Evolutionary conservation across 2,329 filamentous ascomycete species (phyloP).

Genomic region (Teratosphaeria destructans): DNA sequence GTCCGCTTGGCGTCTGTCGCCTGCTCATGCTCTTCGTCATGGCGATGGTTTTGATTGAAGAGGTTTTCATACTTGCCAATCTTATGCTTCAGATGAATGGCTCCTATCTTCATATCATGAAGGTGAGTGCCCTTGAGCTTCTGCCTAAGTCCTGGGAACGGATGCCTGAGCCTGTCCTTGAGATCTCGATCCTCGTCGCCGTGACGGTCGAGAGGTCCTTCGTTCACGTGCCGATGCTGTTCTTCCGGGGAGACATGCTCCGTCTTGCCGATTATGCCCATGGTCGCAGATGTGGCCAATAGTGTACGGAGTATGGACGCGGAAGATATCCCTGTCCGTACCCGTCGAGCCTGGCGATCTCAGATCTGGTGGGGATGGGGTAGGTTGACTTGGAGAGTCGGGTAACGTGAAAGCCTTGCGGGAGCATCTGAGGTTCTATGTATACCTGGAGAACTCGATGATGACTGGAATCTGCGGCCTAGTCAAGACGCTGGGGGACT

Average conservation of each 20-base stretch:
- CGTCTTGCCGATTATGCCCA: not conserved
- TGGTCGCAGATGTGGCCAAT: not conserved
- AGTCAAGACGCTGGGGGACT: not conserved
- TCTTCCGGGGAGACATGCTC: not conserved
- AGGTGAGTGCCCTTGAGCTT: constrained; percentile 38
- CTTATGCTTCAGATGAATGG: constrained; percentile 50
- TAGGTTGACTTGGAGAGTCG: not conserved
- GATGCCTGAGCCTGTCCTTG: constrained; percentile 14
- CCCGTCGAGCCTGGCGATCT: not conserved
- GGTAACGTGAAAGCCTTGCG: not conserved
- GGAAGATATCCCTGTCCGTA: not conserved
- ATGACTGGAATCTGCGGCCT: not conserved
- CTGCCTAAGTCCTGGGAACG: constrained; percentile 25
- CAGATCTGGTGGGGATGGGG: not conserved
- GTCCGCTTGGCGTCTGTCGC: constrained; percentile 70
- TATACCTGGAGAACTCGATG: not conserved
- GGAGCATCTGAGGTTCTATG: not conserved
- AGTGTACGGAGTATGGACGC: not conserved
- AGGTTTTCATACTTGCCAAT: constrained; percentile 55
- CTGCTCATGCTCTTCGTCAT: constrained; percentile 88
- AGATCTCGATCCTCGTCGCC: constrained; percentile 2
- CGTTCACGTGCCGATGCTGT: not conserved
- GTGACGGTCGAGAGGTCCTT: not conserved
- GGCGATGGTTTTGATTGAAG: constrained; percentile 79
- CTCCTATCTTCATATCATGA: constrained; percentile 42